phyloP scores from a whole-genome alignment of 495 filamentous ascomycete genomes.

The Neurospora sp. region DNA sequence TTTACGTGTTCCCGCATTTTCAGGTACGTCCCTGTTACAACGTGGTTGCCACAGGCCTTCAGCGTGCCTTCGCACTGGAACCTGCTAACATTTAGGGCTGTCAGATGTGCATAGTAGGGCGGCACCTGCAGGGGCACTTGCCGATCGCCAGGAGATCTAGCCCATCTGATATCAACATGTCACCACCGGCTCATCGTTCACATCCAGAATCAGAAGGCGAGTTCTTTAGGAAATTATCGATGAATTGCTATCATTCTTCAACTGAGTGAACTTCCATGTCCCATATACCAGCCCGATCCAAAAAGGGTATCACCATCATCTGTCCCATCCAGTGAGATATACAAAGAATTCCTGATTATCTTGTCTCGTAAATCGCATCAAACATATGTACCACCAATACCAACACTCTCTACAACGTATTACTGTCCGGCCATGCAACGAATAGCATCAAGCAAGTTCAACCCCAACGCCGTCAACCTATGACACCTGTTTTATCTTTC shows the following conservation, averaged over 20 bases:
- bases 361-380: background rate
- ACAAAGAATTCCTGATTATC: background rate
- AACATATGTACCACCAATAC: background rate
- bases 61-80: background rate
- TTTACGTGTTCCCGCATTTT: background rate
- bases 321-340: background rate
- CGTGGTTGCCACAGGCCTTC: background rate
- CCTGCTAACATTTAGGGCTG: background rate
- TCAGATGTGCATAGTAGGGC: background rate
- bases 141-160: background rate
- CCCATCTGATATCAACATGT: background rate
- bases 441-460: background rate
- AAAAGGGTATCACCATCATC: background rate
- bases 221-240: background rate
- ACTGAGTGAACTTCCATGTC: background rate
- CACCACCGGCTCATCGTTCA: background rate
- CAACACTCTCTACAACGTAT: background rate
- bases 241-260: background rate
- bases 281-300: background rate
- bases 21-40: background rate
- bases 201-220: background rate
- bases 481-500: background rate
- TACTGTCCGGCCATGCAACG: background rate
- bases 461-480: background rate
- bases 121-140: background rate